Evolutionary conservation across 257 asterid species (phyloP).

Genomic region (Fraxinus anomala): DNA sequence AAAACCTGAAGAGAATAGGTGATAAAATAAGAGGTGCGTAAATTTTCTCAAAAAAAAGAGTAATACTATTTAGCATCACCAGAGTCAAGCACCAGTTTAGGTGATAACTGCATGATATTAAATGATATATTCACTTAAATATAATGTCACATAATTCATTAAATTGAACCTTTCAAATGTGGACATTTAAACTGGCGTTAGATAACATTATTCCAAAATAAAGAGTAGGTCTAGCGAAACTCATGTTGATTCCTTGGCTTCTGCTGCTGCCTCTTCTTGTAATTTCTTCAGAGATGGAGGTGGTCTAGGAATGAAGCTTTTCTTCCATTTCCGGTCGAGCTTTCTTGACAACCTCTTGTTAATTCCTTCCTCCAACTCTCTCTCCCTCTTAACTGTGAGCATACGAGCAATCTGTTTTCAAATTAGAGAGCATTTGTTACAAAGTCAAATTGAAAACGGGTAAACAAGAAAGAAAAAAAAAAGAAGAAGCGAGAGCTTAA

Average conservation of each 20-base stretch:
- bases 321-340: constrained; percentile 85
- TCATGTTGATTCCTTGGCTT: constrained; percentile 68
- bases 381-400: constrained; percentile 90
- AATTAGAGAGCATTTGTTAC: not conserved
- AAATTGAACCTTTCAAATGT: no score
- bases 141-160: no score
- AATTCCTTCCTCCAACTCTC: constrained; percentile 91
- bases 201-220: not conserved
- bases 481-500: not conserved
- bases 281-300: constrained; percentile 83
- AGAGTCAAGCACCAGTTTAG: no score
- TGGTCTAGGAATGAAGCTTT: constrained; percentile 89
- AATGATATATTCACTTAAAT: no score
- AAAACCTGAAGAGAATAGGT: not conserved
- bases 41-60: no score
- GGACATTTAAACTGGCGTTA: no score
- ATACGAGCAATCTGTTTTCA: constrained; percentile 70
- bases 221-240: constrained; percentile 3
- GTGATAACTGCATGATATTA: no score
- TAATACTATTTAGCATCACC: no score
- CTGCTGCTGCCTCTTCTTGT: constrained; percentile 87
- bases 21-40: not conserved
- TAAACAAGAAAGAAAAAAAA: not conserved
- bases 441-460: not conserved
- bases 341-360: constrained; percentile 85